Base-by-base conservation (phyloP, 2,329 filamentous ascomycete species). In the Aureobasidium sp. region DNA sequence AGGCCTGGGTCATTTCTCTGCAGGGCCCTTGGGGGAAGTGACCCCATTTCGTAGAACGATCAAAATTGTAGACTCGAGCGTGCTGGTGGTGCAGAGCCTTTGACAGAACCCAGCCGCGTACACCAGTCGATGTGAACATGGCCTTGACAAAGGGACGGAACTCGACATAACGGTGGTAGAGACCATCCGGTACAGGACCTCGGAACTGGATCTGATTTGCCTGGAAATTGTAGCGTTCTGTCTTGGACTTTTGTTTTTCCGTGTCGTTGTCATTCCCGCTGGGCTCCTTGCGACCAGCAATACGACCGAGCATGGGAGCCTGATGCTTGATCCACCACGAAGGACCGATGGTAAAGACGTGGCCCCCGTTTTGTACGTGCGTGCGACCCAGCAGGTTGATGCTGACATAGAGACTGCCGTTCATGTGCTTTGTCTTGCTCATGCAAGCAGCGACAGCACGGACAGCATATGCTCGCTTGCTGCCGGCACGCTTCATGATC, bases 131-230 rank as follows among this genome's bases (percentile, higher is more conserved):
- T 1, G 83, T 85, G 70, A 95, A 97, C 83, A 96, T 94, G 58
- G 83, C 81, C 47, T 87, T 88, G 52, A 97, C 86, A 63, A 95
- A 88, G 22, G 90, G 90, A 54, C 83, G 86, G 70, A 96, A 96
- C 67, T 95, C 90, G 54, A 96, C 90, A 64, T 86, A 97, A 60
- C 90, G 86, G 67, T 96, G 90, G 67, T 95, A 95, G 29, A 97
- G 75, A 57, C 83, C 75, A 2, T 81, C 74, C 0, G 91, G 90
- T 0, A 93, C 85, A 0, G 91, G 91, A 0, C 91, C 91, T 40
- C 79, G 76, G 6, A 97, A 78, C 66, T 96, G 91, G 63, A 96
- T 83, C 67, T 96, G 86, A 66, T 89, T 90, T 34, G 91, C 88
- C 75, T 95, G 90, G 70, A 97, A 97, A 68, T 87, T 90, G 62